Evolutionary conservation across 2,329 filamentous ascomycete species (phyloP), one percentile per base, ranked within the genome.

Genomic region (Aspergillus spinulosporus): DNA sequence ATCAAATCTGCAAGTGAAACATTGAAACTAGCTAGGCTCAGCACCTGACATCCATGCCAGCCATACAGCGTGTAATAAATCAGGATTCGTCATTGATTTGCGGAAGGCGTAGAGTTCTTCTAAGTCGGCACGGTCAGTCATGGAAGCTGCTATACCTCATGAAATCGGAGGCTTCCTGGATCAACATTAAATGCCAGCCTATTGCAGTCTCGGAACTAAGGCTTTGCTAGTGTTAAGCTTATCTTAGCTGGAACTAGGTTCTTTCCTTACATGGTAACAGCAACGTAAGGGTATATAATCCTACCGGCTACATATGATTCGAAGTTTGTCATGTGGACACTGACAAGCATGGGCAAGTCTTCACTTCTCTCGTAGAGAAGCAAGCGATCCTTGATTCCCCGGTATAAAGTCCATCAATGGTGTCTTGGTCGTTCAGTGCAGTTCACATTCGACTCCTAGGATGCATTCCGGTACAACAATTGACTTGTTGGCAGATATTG

Each of bases 211-310:
- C 34, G 28, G 8, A 29, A 14, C 21, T 15, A 29, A 52, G 29
- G 26, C 15, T 37, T 52, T 45, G 31, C 32, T 42, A 44, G 36
- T 45, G 36, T 36, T 52, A 52, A 52, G 49, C 49, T 52, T 52
- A 52, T 37, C 12, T 52, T 52, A 52, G 49, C 49, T 44, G 40
- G 11, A 28, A 52, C 44, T 14, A 32, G 12, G 8, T 29, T 15
- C 12, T 12, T 37, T 37, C n/a, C 31, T 37, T 43, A 31, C 5
- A 14, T n/a, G 8, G 32, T 28, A 37, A 15, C 14, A 4, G 11
- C 12, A 45, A 32, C 40, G 7, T 12, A 45, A 43, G 28, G n/a
- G n/a, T 40, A 29, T 5, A 21, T 11, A 14, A 26, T 7, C n/a
- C 31, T 28, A 15, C 34, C n/a, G 43, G 14, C 5, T 21, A 8